phyloP scores from a whole-genome alignment of 148 eudicot species.

The Heliosperma pusillum region DNA sequence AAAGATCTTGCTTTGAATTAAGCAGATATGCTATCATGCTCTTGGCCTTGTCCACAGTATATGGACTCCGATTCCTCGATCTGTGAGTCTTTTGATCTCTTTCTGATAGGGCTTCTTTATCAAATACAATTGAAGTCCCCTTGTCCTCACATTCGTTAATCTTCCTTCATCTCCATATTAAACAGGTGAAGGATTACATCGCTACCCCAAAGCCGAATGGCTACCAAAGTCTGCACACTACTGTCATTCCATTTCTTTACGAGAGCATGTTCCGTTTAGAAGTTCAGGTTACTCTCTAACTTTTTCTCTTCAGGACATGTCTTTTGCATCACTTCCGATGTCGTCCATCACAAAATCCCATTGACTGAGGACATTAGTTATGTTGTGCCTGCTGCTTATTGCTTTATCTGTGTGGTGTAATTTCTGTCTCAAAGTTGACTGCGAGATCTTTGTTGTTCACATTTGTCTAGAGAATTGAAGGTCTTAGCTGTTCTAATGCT shows the following conservation, averaged over 20 bases:
- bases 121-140: neutral
- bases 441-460: neutral
- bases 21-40: slow-evolving; percentile 92
- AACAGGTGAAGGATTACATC: slow-evolving; percentile 92
- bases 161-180: slow-evolving; percentile 9
- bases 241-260: slow-evolving; percentile 94
- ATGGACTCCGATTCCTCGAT: slow-evolving; percentile 93
- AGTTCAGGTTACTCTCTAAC: slow-evolving; percentile 65
- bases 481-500: neutral
- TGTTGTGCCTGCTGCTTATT: neutral
- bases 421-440: neutral
- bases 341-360: neutral
- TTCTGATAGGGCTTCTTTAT: neutral
- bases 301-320: neutral
- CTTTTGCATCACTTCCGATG: neutral
- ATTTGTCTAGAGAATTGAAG: neutral
- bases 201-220: slow-evolving; percentile 98
- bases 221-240: slow-evolving; percentile 96
- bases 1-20: slow-evolving; percentile 13
- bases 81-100: slow-evolving; percentile 51
- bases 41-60: slow-evolving; percentile 94
- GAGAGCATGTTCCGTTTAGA: slow-evolving; percentile 98
- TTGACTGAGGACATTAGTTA: neutral
- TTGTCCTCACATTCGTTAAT: neutral
- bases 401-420: neutral